Evolutionary conservation across 163 green algal species (phyloP).

Genomic region (Smithsoniella earleae): DNA sequence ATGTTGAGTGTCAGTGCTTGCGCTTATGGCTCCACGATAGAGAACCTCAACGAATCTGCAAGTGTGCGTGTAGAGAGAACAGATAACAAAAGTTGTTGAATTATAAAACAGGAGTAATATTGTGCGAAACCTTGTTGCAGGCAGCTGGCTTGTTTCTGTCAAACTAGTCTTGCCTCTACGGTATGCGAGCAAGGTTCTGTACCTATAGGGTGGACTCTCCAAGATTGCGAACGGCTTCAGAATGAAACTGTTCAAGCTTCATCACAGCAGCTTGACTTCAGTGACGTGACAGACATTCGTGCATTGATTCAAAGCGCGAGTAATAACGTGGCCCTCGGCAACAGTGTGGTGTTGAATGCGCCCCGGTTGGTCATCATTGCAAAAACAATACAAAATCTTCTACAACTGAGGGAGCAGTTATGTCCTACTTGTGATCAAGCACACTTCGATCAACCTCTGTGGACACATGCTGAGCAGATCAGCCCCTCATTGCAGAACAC

Average conservation of each 20-base stretch:
- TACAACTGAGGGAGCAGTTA: not conserved
- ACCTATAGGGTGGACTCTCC: conserved; percentile 30
- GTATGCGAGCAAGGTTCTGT: conserved; percentile 16
- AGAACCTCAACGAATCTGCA: no score
- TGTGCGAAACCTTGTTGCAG: not conserved
- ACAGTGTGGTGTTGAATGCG: not conserved
- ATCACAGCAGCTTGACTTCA: conserved; percentile 28
- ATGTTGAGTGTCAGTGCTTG: not conserved
- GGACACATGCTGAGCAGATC: not conserved
- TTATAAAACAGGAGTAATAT: no score
- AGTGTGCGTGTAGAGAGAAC: no score
- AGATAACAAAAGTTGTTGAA: no score
- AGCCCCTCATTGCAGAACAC: not conserved
- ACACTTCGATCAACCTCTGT: not conserved
- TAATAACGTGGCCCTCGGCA: not conserved
- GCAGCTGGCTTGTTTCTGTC: conserved; percentile 46
- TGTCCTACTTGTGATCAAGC: not conserved
- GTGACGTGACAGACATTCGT: not conserved
- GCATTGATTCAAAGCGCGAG: not conserved
- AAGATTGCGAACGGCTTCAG: conserved; percentile 41
- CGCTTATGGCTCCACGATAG: not conserved
- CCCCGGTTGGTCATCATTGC: not conserved
- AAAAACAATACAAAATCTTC: not conserved
- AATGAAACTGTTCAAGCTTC: conserved; percentile 44
- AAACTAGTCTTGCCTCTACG: conserved; percentile 41